phyloP scores from a whole-genome alignment of 2,329 filamentous ascomycete species.

The Didymella arachidicola region DNA sequence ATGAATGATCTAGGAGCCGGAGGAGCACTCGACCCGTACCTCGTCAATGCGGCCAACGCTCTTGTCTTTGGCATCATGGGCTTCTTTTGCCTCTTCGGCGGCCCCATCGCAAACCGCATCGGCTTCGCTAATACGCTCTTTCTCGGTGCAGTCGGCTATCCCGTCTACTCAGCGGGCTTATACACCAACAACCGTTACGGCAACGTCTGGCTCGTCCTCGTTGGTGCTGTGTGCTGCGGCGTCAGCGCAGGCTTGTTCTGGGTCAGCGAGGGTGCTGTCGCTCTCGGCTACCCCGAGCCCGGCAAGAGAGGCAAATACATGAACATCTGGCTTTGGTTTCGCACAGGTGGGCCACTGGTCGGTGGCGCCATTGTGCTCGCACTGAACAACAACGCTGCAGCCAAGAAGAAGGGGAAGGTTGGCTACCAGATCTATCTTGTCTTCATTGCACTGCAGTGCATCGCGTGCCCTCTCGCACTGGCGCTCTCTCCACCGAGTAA shows the following conservation, averaged over 20 bases:
- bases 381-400: slow-evolving; percentile 50
- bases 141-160: slow-evolving; percentile 58
- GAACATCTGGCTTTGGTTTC: slow-evolving; percentile 60
- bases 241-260: slow-evolving; percentile 61
- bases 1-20: slow-evolving; percentile 64
- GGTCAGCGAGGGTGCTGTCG: slow-evolving; percentile 60
- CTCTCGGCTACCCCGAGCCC: slow-evolving; percentile 59
- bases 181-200: slow-evolving; percentile 62
- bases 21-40: slow-evolving; percentile 60
- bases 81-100: slow-evolving; percentile 58
- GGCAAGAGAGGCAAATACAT: slow-evolving; percentile 58
- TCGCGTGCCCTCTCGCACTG: slow-evolving; percentile 50
- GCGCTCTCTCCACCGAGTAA: slow-evolving; percentile 53
- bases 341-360: slow-evolving; percentile 59
- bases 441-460: slow-evolving; percentile 53
- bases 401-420: slow-evolving; percentile 46
- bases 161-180: slow-evolving; percentile 54
- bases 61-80: slow-evolving; percentile 59
- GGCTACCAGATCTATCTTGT: slow-evolving; percentile 53
- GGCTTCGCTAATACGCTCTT: slow-evolving; percentile 57
- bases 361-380: slow-evolving; percentile 58
- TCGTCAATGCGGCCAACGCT: slow-evolving; percentile 63
- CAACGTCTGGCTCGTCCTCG: slow-evolving; percentile 61
- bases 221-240: slow-evolving; percentile 60
- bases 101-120: slow-evolving; percentile 59